Evolutionary conservation across 257 asterid species (phyloP).

Genomic region (Gentiana dahurica): DNA sequence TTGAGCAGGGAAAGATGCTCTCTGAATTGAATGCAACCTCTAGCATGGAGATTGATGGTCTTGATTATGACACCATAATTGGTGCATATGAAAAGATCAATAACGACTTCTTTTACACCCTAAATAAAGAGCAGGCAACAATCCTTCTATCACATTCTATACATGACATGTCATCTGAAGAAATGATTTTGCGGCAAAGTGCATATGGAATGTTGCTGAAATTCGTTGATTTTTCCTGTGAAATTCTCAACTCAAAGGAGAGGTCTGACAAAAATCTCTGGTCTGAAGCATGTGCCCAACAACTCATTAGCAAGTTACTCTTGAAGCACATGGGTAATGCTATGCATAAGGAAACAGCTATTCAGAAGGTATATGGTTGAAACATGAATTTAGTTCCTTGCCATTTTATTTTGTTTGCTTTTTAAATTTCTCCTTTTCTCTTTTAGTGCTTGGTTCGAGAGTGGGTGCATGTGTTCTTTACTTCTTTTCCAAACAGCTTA

Average conservation of each 20-base stretch:
- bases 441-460: too few relatives aligned
- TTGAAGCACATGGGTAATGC: constrained; percentile 85
- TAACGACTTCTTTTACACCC: constrained; percentile 39
- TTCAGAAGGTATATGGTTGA: constrained; percentile 49
- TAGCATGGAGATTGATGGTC: constrained; percentile 52
- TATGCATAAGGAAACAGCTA: constrained; percentile 59
- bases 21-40: constrained; percentile 69
- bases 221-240: constrained; percentile 56
- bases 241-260: constrained; percentile 32
- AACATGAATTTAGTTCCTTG: constrained; percentile 2
- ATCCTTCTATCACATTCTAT: constrained; percentile 66
- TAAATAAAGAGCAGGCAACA: constrained; percentile 55
- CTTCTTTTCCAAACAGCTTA: too few relatives aligned
- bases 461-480: too few relatives aligned
- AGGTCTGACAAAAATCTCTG: constrained; percentile 27
- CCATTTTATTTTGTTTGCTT: not conserved
- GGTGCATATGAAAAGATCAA: constrained; percentile 61
- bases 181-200: constrained; percentile 74
- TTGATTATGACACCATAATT: constrained; percentile 71
- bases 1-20: constrained; percentile 59
- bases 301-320: constrained; percentile 42
- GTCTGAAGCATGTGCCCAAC: constrained; percentile 46
- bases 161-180: constrained; percentile 78
- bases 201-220: constrained; percentile 65
- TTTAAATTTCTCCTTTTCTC: too few relatives aligned